Evolutionary conservation across 2,329 filamentous ascomycete species (phyloP).

Genomic region (Colletotrichum endophyticum): DNA sequence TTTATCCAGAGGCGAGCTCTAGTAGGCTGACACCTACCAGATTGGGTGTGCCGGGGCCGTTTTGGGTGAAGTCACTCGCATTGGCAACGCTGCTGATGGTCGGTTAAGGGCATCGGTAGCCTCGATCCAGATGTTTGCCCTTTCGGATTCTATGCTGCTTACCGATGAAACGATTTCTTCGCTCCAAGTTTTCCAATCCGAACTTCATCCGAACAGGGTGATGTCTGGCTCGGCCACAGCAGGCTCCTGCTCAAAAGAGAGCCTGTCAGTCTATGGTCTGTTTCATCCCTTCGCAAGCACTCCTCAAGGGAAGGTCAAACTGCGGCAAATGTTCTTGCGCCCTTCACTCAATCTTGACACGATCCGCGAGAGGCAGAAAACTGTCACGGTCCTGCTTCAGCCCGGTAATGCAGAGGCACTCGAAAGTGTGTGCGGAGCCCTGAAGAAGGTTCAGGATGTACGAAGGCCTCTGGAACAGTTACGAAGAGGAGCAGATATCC

Average conservation of each 20-base stretch:
- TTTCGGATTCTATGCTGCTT: constrained; percentile 74
- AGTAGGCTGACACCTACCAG: constrained; percentile 30
- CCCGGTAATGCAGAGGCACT: constrained; percentile 69
- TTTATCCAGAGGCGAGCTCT: neutral
- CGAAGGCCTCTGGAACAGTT: constrained; percentile 71
- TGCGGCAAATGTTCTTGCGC: constrained; percentile 83
- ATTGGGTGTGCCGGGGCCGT: constrained; percentile 89
- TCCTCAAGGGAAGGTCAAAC: constrained; percentile 74
- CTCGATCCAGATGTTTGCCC: constrained; percentile 73
- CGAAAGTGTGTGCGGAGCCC: constrained; percentile 59
- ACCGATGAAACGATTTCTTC: constrained; percentile 81
- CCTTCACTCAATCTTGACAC: constrained; percentile 72
- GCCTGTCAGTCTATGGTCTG: constrained; percentile 81
- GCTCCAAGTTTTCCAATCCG: constrained; percentile 83
- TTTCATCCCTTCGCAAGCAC: constrained; percentile 79
- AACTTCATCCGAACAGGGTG: constrained; percentile 82
- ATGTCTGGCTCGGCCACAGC: constrained; percentile 62
- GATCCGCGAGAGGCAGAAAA: constrained; percentile 75
- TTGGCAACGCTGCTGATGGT: neutral
- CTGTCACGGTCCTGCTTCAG: constrained; percentile 69
- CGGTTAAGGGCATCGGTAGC: neutral
- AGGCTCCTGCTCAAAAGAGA: constrained; percentile 74
- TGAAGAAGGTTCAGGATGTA: constrained; percentile 80
- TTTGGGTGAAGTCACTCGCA: constrained; percentile 77
- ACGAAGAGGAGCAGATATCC: constrained; percentile 74